Conservation (phyloP, 768 basidiomycete species). For the Mycena belliarum region DNA sequence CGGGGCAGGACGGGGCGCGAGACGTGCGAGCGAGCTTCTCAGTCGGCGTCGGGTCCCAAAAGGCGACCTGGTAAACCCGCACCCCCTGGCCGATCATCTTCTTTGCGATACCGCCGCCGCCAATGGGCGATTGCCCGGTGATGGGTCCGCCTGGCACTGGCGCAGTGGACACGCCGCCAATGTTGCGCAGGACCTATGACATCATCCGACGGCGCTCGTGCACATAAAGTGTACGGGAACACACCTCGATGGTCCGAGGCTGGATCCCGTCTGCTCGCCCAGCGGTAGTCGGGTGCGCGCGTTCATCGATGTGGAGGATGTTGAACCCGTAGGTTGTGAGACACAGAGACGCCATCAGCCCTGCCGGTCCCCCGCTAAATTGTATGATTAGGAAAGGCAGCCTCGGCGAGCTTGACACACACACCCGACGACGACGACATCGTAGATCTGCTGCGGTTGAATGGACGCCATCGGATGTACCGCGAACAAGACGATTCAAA, state of each 20-base stretch:
- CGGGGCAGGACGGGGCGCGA: slow-evolving; percentile 14
- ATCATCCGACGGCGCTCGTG: not conserved
- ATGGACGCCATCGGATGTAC: slow-evolving; percentile 13
- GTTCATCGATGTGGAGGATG: slow-evolving; percentile 23
- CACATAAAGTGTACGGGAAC: not conserved
- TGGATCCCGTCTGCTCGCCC: slow-evolving; percentile 61
- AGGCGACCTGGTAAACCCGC: slow-evolving; percentile 23
- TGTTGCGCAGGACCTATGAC: slow-evolving; percentile 21
- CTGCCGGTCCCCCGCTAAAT: slow-evolving; percentile 19
- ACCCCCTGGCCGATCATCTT: slow-evolving; percentile 21
- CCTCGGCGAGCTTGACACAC: not conserved
- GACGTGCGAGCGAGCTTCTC: slow-evolving; percentile 31
- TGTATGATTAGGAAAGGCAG: not conserved
- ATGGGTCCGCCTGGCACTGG: slow-evolving; percentile 18
- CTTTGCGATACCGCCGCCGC: slow-evolving; percentile 19
- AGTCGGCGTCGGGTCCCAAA: slow-evolving; percentile 20
- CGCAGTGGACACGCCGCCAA: slow-evolving; percentile 17
- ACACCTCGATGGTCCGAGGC: slow-evolving; percentile 49
- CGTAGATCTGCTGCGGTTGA: slow-evolving; percentile 16
- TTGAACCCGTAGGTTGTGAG: slow-evolving; percentile 23
- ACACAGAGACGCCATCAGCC: slow-evolving; percentile 21
- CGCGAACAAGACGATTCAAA: too few species aligned
- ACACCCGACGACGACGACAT: slow-evolving; percentile 23
- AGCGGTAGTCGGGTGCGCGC: slow-evolving; percentile 26
- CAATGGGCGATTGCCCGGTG: slow-evolving; percentile 9